Evolutionary conservation across 805 yeast genomes (phyloP).

Genomic region (Schizosaccharomyces lindneri): DNA sequence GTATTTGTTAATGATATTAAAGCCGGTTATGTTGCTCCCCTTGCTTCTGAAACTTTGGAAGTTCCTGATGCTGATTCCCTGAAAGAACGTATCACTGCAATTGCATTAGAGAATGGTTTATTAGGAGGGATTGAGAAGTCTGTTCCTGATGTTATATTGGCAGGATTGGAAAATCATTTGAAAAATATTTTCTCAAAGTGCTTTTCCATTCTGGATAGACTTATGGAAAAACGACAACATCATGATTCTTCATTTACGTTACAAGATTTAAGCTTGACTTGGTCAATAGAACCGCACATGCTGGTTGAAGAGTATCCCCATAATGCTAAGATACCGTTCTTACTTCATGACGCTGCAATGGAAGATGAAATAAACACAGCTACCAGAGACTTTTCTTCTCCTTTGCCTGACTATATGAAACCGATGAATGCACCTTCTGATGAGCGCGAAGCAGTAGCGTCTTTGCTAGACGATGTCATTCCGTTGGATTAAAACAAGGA

Average conservation of each 20-base stretch:
- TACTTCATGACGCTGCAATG: not conserved
- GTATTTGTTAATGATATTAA: slow-evolving; percentile 80
- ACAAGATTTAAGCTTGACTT: not conserved
- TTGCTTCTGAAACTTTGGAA: slow-evolving; percentile 53
- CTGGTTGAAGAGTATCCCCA: not conserved
- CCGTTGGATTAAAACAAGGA: too few relatives aligned
- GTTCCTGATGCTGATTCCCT: slow-evolving; percentile 58
- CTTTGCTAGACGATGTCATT: too few relatives aligned
- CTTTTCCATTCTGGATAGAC: not conserved
- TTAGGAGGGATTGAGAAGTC: slow-evolving; percentile 57
- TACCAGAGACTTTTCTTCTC: too few relatives aligned
- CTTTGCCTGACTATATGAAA: too few relatives aligned
- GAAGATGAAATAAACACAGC: not conserved
- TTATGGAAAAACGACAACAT: not conserved
- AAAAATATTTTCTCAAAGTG: not conserved
- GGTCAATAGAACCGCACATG: not conserved
- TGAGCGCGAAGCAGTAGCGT: too few relatives aligned
- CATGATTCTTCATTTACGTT: not conserved
- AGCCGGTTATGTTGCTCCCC: slow-evolving; percentile 60
- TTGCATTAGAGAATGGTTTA: slow-evolving; percentile 72
- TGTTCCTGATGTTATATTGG: slow-evolving; percentile 46
- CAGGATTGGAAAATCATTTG: slow-evolving; percentile 67
- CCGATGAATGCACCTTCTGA: too few relatives aligned
- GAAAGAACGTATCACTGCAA: slow-evolving; percentile 46
- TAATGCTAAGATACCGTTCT: not conserved